Percentiles rank a stretch among this genome's conserved stretches.
phyloP scores from a whole-genome alignment of 2,329 filamentous ascomycete species.

The Plenodomus biglobosus region DNA sequence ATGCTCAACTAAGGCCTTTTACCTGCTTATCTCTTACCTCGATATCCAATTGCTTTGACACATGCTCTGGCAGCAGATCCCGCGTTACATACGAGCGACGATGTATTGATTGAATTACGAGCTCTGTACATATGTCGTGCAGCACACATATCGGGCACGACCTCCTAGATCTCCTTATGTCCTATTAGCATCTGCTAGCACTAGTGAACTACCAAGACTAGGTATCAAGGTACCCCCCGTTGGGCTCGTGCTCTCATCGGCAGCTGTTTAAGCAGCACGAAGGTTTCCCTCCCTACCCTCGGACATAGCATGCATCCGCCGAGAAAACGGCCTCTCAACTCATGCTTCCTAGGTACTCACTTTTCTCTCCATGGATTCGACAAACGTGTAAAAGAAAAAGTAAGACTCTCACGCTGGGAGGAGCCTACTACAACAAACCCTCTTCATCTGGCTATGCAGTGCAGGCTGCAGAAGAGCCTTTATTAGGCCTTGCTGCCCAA shows the following conservation, averaged over 20 bases:
- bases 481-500: neutral
- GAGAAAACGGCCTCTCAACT: neutral
- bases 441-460: neutral
- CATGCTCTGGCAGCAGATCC: constrained; percentile 16
- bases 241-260: neutral
- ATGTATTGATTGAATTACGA: neutral
- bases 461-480: neutral
- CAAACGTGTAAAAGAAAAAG: neutral
- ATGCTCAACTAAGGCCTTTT: constrained; percentile 5
- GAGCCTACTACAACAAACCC: neutral
- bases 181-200: neutral
- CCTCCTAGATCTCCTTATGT: neutral
- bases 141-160: neutral
- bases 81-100: neutral
- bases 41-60: constrained; percentile 9
- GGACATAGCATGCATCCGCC: neutral
- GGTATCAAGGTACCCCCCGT: neutral
- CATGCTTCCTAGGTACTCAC: neutral
- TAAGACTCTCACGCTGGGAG: too few relatives aligned
- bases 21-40: constrained; percentile 8
- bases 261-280: neutral
- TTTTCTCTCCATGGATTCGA: neutral
- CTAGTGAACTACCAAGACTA: neutral
- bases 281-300: neutral
- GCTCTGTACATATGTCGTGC: constrained; percentile 8